Evolutionary conservation across 306 rosid species (phyloP), one percentile per base, ranked within the genome.

Genomic region (Arachis hypogaea): DNA sequence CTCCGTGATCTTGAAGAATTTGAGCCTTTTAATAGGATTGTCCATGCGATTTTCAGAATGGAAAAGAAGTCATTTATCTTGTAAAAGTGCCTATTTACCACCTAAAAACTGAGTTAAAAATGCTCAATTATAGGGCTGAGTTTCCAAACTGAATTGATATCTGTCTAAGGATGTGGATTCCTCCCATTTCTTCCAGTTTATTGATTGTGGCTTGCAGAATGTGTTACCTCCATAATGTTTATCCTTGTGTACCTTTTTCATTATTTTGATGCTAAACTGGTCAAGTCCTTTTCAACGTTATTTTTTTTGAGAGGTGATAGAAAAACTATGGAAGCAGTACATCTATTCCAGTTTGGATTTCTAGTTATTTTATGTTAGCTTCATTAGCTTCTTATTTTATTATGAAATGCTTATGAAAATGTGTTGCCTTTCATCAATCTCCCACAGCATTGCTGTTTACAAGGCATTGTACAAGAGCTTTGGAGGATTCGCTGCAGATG

Each of bases 401-500:
- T 29, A 22, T 69, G 14, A 12, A 36, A 51, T 56, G n/a, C 67
- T 60, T 61, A 73, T 56, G 59, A 38, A 33, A 33, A 7, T 64
- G 5, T 4, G 10, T 68, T 78, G 63, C 52, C 30, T 76, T 70
- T 71, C 72, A 68, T 71, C 72, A 68, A 77, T 80, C 41, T 68
- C 65, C 68, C 81, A 64, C 92, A 95, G 98, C 63, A 59, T 95
- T 81, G 99, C 99, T 51, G 90, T 95, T 68, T 95, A 92, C 88
- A 95, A 95, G 85, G 98, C 99, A 76, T 69, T 95, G 77, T 95
- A 95, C 88, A 89, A 88, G 86, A 85, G 97, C 72, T 95, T 95
- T 81, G 99, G 99, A 76, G 99, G 99, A 67, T 92, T 95, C 82
- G 99, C 98, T 71, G 98, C 99, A 57, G 99, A 95, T 85, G 99